Percentiles rank a stretch among this genome's conserved stretches.
phyloP scores from a whole-genome alignment of 1,284 basidiomycete genomes.

The Fomitiporia mediterranea region DNA sequence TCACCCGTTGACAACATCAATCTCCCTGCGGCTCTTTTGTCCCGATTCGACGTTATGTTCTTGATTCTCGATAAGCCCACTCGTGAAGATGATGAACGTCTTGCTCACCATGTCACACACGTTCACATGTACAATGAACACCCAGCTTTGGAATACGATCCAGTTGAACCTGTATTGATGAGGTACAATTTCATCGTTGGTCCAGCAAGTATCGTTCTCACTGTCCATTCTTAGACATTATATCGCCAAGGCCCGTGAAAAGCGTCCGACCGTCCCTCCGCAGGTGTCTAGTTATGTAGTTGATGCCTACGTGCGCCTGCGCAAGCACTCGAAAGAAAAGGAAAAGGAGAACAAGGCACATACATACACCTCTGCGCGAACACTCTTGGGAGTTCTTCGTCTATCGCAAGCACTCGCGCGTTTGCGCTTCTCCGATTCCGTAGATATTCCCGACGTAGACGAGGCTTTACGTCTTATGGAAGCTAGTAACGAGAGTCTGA shows the following conservation, averaged over 20 bases:
- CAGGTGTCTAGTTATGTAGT: conserved; percentile 92
- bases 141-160: conserved; percentile 80
- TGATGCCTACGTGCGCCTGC: conserved; percentile 91
- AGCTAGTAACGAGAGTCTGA: conserved; percentile 87
- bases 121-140: conserved; percentile 97
- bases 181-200: conserved; percentile 45
- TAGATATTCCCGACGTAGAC: conserved; percentile 88
- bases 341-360: conserved; percentile 86
- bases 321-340: conserved; percentile 90
- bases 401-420: conserved; percentile 94
- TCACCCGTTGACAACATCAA: conserved; percentile 99
- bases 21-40: conserved; percentile 91
- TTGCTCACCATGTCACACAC: conserved; percentile 96
- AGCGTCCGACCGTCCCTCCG: conserved; percentile 82
- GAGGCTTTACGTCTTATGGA: conserved; percentile 97
- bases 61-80: conserved; percentile 95
- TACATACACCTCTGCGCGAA: conserved; percentile 95
- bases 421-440: conserved; percentile 77
- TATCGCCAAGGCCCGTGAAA: conserved; percentile 89
- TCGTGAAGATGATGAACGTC: conserved; percentile 90
- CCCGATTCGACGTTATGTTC: conserved; percentile 96
- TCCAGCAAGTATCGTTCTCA: not conserved
- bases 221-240: conserved; percentile 65
- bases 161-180: conserved; percentile 85
- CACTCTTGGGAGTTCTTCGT: conserved; percentile 91